Evolutionary conservation across 2,329 filamentous ascomycete species (phyloP).

Genomic region (Rutstroemia sp.): DNA sequence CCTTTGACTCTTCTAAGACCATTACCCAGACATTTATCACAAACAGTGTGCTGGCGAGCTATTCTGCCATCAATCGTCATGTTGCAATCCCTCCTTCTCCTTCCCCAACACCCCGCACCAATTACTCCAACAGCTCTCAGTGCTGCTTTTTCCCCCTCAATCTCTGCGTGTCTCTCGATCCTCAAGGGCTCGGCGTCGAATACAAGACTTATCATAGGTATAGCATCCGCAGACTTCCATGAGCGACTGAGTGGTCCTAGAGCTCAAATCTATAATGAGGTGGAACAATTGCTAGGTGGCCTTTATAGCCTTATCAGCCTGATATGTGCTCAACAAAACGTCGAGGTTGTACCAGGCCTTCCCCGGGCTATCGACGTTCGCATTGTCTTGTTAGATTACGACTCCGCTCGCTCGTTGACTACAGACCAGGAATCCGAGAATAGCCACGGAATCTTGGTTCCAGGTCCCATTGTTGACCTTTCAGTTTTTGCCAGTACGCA

Average conservation of each 20-base stretch:
- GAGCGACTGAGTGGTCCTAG: constrained; percentile 43
- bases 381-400: constrained; percentile 64
- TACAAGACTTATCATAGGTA: constrained; percentile 40
- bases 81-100: constrained; percentile 49
- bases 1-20: too few species aligned
- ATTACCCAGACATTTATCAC: not conserved
- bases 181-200: constrained; percentile 35
- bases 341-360: constrained; percentile 54
- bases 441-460: constrained; percentile 20
- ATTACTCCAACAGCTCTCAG: constrained; percentile 43
- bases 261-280: constrained; percentile 50
- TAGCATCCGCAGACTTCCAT: constrained; percentile 50
- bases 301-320: constrained; percentile 72
- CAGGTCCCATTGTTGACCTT: constrained; percentile 36
- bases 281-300: constrained; percentile 66
- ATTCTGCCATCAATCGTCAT: not conserved
- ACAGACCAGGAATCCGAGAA: constrained; percentile 10
- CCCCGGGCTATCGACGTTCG: constrained; percentile 69
- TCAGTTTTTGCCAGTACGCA: constrained; percentile 44
- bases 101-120: constrained; percentile 55
- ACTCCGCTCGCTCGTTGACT: constrained; percentile 35
- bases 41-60: not conserved
- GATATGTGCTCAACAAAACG: constrained; percentile 53
- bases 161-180: constrained; percentile 46
- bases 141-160: constrained; percentile 51